These are phyloP conservation scores for Cyberlindnera suaveolens DNA, from an alignment of 805 yeast genomes.

Conservation along the genomic window DNA sequence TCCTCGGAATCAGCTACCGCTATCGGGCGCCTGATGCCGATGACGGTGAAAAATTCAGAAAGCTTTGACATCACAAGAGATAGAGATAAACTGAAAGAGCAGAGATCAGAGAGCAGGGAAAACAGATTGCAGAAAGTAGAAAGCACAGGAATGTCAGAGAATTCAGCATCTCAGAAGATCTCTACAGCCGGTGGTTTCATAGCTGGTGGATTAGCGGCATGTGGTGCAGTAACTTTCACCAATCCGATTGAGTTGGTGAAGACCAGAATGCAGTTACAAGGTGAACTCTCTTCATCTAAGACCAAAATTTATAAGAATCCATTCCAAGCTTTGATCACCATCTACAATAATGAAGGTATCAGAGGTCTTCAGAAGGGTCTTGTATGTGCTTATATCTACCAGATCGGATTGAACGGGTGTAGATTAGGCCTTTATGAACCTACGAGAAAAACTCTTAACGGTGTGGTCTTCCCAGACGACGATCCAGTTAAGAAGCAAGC, in stretches of 20 bases:
- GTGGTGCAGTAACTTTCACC: slow-evolving; percentile 95
- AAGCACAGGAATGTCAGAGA: slow-evolving; percentile 8
- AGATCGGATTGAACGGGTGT: slow-evolving; percentile 88
- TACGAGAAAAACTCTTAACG: slow-evolving; percentile 53
- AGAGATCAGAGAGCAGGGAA: background rate
- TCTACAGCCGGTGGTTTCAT: slow-evolving; percentile 72
- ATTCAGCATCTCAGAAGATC: slow-evolving; percentile 49
- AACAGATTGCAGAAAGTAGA: background rate
- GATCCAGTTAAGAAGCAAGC: slow-evolving; percentile 46
- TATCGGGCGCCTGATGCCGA: too few species aligned
- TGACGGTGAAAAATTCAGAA: too few species aligned
- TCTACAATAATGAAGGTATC: slow-evolving; percentile 77
- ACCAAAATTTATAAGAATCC: slow-evolving; percentile 72
- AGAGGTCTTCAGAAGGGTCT: slow-evolving; percentile 88
- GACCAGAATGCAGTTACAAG: slow-evolving; percentile 95
- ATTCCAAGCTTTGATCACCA: slow-evolving; percentile 70
- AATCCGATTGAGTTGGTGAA: slow-evolving; percentile 94
- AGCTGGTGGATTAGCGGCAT: slow-evolving; percentile 93
- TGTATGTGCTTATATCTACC: slow-evolving; percentile 83
- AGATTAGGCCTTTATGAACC: slow-evolving; percentile 95
- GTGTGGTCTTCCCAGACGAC: slow-evolving; percentile 41
- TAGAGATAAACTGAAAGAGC: background rate
- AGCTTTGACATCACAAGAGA: too few species aligned
- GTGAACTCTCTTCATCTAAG: slow-evolving; percentile 62
- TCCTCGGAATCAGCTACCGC: too few species aligned